phyloP scores from a whole-genome alignment of 129 eudicot species.

The Lactuca sativa region DNA sequence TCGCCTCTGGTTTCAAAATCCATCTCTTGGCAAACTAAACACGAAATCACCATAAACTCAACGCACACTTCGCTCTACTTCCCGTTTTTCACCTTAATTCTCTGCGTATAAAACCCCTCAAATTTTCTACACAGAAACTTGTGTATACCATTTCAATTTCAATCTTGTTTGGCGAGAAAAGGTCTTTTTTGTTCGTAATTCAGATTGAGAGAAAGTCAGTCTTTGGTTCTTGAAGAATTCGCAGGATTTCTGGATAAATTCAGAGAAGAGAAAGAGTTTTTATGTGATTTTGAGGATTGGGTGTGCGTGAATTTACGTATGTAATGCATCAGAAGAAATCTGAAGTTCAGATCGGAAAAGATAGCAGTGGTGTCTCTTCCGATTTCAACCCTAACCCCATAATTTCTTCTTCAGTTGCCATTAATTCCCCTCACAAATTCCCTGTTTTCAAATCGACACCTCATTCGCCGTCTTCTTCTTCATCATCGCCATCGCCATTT shows the following conservation, averaged over 20 bases:
- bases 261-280: neutral
- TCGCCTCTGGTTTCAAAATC: conserved; percentile 33
- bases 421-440: conserved; percentile 30
- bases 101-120: neutral
- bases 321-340: conserved; percentile 99
- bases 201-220: neutral
- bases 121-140: neutral
- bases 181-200: neutral
- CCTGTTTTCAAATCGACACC: conserved; percentile 32
- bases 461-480: conserved; percentile 4
- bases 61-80: conserved; percentile 30
- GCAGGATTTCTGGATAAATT: neutral
- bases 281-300: neutral
- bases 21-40: conserved; percentile 23
- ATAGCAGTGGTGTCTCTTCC: conserved; percentile 98
- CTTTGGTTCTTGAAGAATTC: conserved; percentile 1
- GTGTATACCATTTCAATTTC: conserved; percentile 6
- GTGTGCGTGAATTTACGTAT: conserved; percentile 13
- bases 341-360: conserved; percentile 97
- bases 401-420: conserved; percentile 21
- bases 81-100: conserved; percentile 7
- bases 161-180: conserved; percentile 21
- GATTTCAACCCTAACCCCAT: conserved; percentile 86
- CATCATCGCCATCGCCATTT: conserved; percentile 21
- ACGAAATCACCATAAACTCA: conserved; percentile 33